phyloP scores from a whole-genome alignment of 2,329 filamentous ascomycete species.

The Lasiodiplodia citricola region DNA sequence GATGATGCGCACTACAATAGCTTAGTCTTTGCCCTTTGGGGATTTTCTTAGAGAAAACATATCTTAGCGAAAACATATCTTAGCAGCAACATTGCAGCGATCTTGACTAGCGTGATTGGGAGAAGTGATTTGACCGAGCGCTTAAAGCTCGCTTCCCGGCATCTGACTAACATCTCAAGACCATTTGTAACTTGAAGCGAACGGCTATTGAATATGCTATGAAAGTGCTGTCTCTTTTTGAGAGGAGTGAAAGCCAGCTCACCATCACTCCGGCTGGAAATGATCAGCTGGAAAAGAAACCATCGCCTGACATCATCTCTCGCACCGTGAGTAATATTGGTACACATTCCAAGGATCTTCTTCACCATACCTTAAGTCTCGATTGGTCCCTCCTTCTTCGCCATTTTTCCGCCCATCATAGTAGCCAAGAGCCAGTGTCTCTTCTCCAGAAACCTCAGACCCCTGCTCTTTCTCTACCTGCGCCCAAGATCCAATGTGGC shows the following conservation, averaged over 20 bases:
- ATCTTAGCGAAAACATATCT: no score
- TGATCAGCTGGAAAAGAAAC: not conserved
- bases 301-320: not conserved
- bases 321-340: not conserved
- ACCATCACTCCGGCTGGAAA: not conserved
- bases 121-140: no score
- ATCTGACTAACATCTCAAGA: not conserved
- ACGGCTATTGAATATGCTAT: no score
- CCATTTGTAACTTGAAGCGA: no score
- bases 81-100: no score
- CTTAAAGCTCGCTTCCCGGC: no score
- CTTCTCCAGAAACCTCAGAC: not conserved
- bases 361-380: not conserved
- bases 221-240: no score
- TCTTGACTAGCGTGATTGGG: no score
- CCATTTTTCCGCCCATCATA: not conserved
- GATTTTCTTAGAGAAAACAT: no score
- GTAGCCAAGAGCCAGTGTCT: not conserved
- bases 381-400: not conserved
- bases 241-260: no score
- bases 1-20: no score
- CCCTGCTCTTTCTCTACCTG: not conserved
- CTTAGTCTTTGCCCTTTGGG: no score
- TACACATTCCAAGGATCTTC: constrained; percentile 2
- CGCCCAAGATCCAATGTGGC: not conserved